Evolutionary conservation across 208 protist species (phyloP).

Genomic region (Angomonas desouzai): DNA sequence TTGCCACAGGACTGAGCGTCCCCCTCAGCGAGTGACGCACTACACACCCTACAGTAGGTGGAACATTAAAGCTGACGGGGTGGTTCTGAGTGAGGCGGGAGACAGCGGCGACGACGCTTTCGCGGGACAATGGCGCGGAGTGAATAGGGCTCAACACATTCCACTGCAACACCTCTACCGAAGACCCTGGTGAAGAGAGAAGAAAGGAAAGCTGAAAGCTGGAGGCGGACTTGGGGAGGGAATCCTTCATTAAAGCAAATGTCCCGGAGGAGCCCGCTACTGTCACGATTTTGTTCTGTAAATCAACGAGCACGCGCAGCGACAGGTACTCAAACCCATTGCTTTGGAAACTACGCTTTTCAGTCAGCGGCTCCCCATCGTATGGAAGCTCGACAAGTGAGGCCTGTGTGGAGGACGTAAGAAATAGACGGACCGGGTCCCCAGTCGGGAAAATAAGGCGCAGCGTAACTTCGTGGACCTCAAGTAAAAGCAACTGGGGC

Average conservation of each 20-base stretch:
- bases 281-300: background rate
- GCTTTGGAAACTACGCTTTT: background rate
- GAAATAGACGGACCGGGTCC: background rate
- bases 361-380: background rate
- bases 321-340: background rate
- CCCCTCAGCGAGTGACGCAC: background rate
- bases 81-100: background rate
- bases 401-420: background rate
- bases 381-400: background rate
- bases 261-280: background rate
- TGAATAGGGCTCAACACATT: background rate
- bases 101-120: background rate
- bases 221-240: background rate
- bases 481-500: background rate
- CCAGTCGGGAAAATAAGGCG: background rate
- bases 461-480: background rate
- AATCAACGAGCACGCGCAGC: background rate
- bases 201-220: background rate
- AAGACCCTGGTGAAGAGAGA: constrained; percentile 14
- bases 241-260: background rate
- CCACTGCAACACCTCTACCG: constrained; percentile 36
- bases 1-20: background rate
- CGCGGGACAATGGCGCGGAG: background rate
- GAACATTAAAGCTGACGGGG: constrained; percentile 31
- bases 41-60: constrained; percentile 22